Evolutionary conservation across 108 stramenopile species (phyloP).

Genomic region (Pseudonitzschia pungens): DNA sequence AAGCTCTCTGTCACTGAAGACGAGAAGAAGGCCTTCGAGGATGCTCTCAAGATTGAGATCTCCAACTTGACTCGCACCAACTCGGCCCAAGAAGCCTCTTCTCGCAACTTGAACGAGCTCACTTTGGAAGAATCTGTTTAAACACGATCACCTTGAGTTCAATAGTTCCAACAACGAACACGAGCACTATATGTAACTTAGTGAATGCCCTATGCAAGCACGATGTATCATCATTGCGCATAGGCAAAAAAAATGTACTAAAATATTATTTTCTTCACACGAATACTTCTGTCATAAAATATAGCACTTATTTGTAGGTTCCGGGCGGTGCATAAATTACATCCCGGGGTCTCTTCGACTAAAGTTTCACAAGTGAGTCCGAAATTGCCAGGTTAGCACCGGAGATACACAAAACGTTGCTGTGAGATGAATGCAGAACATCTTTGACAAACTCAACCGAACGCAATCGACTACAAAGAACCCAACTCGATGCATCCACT

Average conservation of each 20-base stretch:
- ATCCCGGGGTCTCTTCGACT: too few relatives aligned
- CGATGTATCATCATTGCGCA: background rate
- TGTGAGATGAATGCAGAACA: too few relatives aligned
- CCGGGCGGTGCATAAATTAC: too few relatives aligned
- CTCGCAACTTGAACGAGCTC: background rate
- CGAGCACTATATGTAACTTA: background rate
- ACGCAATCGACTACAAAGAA: background rate
- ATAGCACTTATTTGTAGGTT: too few relatives aligned
- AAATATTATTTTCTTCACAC: too few relatives aligned
- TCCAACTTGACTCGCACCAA: conserved; percentile 24
- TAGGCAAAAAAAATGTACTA: background rate
- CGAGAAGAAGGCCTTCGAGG: conserved; percentile 29
- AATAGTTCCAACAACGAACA: background rate
- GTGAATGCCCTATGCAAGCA: background rate
- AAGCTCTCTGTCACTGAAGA: conserved; percentile 20
- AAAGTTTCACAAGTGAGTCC: too few relatives aligned
- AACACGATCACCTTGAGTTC: background rate
- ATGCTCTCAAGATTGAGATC: conserved; percentile 27
- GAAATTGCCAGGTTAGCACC: too few relatives aligned
- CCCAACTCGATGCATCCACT: too few relatives aligned
- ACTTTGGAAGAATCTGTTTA: background rate
- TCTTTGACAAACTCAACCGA: background rate
- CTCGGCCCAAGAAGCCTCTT: conserved; percentile 13
- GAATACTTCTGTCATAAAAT: too few relatives aligned
- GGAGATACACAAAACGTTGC: too few relatives aligned